phyloP scores from a whole-genome alignment of 2,329 filamentous ascomycete genomes.

The Colletotrichum musicola region DNA sequence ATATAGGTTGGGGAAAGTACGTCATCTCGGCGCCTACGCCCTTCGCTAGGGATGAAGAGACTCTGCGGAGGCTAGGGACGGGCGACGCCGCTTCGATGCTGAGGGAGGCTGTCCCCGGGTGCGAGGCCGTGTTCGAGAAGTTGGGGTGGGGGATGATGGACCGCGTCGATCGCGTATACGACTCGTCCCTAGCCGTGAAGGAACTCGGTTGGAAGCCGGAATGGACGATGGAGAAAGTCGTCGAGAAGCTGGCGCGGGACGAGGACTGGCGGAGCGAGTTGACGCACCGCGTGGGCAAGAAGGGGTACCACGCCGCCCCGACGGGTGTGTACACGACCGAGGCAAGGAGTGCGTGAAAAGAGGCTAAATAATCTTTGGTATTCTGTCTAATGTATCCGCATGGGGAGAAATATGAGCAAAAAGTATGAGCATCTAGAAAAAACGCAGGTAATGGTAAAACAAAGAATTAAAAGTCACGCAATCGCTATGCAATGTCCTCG shows the following conservation, averaged over 20 bases:
- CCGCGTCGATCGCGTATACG: conserved; percentile 60
- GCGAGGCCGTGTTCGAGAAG: conserved; percentile 47
- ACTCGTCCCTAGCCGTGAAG: conserved; percentile 54
- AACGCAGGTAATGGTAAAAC: not conserved
- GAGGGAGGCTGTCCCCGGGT: conserved; percentile 43
- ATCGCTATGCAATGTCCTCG: conserved; percentile 21
- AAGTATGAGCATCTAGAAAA: too few species aligned
- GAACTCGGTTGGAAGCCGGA: conserved; percentile 58
- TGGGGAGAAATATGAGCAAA: too few species aligned
- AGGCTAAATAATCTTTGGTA: too few species aligned
- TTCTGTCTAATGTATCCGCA: too few species aligned
- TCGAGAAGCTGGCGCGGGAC: conserved; percentile 51
- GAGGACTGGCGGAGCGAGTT: conserved; percentile 56
- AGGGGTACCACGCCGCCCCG: conserved; percentile 57
- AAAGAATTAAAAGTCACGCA: not conserved
- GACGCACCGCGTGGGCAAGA: conserved; percentile 54
- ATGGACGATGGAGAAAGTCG: conserved; percentile 53
- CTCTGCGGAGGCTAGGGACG: conserved; percentile 49
- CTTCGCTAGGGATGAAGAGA: conserved; percentile 47
- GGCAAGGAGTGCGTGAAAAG: conserved; percentile 32
- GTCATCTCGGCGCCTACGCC: conserved; percentile 59
- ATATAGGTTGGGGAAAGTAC: conserved; percentile 54
- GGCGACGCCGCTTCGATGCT: conserved; percentile 48
- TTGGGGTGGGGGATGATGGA: conserved; percentile 53
- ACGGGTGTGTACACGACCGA: conserved; percentile 59